These are phyloP conservation scores for Myxozyma geophila DNA, from an alignment of 805 yeast genomes.

Conservation along the genomic window DNA sequence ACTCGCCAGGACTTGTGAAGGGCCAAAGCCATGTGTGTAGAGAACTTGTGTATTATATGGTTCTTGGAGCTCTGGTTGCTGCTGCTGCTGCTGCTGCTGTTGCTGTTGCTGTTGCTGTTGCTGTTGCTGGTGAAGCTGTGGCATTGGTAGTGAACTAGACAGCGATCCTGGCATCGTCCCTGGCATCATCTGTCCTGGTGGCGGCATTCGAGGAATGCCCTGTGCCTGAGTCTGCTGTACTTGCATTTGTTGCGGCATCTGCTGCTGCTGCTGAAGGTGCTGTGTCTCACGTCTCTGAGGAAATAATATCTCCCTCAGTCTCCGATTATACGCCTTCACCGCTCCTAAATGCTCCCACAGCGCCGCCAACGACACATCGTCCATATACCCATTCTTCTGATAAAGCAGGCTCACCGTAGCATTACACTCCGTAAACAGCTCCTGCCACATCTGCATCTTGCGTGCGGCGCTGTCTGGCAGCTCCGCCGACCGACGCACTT, in stretches of 20 bases:
- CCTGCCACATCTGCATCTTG: conserved; percentile 29
- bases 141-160: background rate
- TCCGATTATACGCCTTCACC: conserved; percentile 27
- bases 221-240: background rate
- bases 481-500: conserved; percentile 19
- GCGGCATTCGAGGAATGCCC: conserved; percentile 10
- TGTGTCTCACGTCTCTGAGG: conserved; percentile 1
- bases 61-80: background rate
- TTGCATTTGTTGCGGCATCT: conserved; percentile 4
- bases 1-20: background rate
- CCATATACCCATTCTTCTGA: conserved; percentile 19
- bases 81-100: background rate
- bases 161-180: too few relatives aligned
- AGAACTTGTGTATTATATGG: background rate
- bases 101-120: background rate
- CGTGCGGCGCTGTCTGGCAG: conserved; percentile 21
- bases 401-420: conserved; percentile 19
- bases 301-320: conserved; percentile 20
- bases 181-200: background rate
- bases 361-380: conserved; percentile 24
- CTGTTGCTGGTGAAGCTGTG: background rate
- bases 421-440: conserved; percentile 24
- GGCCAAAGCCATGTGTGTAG: conserved; percentile 6
- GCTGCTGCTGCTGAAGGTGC: conserved; percentile 1
- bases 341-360: conserved; percentile 30